Conservation (phyloP, 2,329 filamentous ascomycete genomes). For the Fusarium torreyae region DNA sequence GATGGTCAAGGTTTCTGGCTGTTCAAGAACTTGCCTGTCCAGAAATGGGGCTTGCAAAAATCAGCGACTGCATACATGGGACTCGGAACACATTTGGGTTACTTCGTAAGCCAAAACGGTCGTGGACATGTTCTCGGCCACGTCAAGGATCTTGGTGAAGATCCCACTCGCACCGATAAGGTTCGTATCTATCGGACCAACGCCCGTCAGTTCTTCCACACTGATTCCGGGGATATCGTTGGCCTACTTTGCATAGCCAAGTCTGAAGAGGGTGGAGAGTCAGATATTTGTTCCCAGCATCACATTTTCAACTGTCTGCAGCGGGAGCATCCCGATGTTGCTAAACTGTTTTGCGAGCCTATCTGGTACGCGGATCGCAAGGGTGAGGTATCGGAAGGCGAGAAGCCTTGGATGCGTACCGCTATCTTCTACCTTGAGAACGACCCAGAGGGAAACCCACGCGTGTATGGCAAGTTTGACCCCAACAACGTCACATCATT, state of each 20-base stretch:
- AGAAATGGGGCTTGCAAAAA: slow-evolving; percentile 82
- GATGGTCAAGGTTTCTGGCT: slow-evolving; percentile 90
- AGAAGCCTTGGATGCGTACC: slow-evolving; percentile 81
- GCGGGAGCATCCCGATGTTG: slow-evolving; percentile 82
- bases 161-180: slow-evolving; percentile 80
- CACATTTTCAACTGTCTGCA: slow-evolving; percentile 86
- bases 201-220: slow-evolving; percentile 70
- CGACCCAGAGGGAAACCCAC: slow-evolving; percentile 57
- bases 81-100: slow-evolving; percentile 84
- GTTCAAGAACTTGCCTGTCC: slow-evolving; percentile 87
- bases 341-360: slow-evolving; percentile 79
- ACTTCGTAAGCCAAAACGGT: slow-evolving; percentile 88
- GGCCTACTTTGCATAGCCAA: slow-evolving; percentile 85
- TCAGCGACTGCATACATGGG: slow-evolving; percentile 89
- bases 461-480: slow-evolving; percentile 80
- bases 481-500: slow-evolving; percentile 78
- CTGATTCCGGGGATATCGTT: slow-evolving; percentile 86
- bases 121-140: slow-evolving; percentile 87
- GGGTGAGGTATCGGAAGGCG: slow-evolving; percentile 81
- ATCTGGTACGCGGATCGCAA: slow-evolving; percentile 96
- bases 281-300: slow-evolving; percentile 83
- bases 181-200: slow-evolving; percentile 91
- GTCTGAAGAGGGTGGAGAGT: slow-evolving; percentile 85
- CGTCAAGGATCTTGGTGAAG: slow-evolving; percentile 88
- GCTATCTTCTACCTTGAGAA: slow-evolving; percentile 83